Percentiles rank a stretch among this genome's conserved stretches.
phyloP scores from a whole-genome alignment of 2,329 filamentous ascomycete species.

The Venturia effusa region DNA sequence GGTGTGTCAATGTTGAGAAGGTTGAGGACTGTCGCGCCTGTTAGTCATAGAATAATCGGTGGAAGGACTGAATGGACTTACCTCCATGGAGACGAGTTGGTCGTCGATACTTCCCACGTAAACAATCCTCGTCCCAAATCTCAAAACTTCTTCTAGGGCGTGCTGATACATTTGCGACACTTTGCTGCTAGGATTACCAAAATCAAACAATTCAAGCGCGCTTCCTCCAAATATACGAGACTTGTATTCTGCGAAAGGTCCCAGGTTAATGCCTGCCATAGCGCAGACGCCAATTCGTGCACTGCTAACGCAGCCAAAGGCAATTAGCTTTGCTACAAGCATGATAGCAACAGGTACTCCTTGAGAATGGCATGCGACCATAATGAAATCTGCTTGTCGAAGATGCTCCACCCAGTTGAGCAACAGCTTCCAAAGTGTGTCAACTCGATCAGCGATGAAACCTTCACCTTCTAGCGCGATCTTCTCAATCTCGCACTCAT shows the following conservation, averaged over 20 bases:
- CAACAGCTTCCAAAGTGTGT: slow-evolving; percentile 86
- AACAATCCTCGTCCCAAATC: slow-evolving; percentile 70
- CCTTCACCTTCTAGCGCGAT: slow-evolving; percentile 92
- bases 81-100: slow-evolving; percentile 86
- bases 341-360: slow-evolving; percentile 90
- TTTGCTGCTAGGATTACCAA: slow-evolving; percentile 68
- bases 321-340: slow-evolving; percentile 83
- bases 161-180: slow-evolving; percentile 74
- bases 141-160: slow-evolving; percentile 61
- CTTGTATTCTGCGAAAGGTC: slow-evolving; percentile 86
- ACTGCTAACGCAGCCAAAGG: slow-evolving; percentile 70
- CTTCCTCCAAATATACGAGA: slow-evolving; percentile 81
- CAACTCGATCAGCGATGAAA: slow-evolving; percentile 77
- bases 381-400: slow-evolving; percentile 73
- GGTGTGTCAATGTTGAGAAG: slow-evolving; percentile 75
- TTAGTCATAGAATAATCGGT: slow-evolving; percentile 10
- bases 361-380: slow-evolving; percentile 92
- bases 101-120: slow-evolving; percentile 95
- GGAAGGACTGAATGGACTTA: slow-evolving; percentile 25
- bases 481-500: slow-evolving; percentile 76
- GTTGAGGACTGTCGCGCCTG: slow-evolving; percentile 54
- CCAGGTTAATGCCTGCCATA: slow-evolving; percentile 85
- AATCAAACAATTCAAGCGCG: slow-evolving; percentile 91
- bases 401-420: slow-evolving; percentile 93
- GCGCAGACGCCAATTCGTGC: slow-evolving; percentile 76